Conservation (phyloP, 495 filamentous ascomycete species). For the Amniculicola lignicola region DNA sequence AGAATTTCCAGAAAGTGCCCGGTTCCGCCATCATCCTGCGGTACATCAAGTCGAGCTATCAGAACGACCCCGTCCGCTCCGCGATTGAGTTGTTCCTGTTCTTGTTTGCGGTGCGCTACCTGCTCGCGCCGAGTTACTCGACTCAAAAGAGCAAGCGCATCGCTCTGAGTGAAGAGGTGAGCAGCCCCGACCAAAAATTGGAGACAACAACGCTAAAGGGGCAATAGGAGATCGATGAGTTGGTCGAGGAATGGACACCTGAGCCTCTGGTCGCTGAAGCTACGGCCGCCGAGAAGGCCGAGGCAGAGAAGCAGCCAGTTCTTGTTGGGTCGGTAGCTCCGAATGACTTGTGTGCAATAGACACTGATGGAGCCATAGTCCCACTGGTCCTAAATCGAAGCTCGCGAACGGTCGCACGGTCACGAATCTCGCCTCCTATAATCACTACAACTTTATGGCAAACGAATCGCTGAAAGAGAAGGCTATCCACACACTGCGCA, state of each 20-base stretch:
- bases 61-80: conserved; percentile 90
- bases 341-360: not conserved
- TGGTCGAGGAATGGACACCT: conserved; percentile 95
- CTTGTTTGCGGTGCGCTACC: conserved; percentile 90
- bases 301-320: conserved; percentile 79
- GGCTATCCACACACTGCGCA: conserved; percentile 86
- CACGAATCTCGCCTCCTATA: conserved; percentile 86
- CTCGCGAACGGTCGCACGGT: conserved; percentile 86
- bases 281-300: conserved; percentile 70
- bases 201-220: conserved; percentile 16
- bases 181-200: not conserved
- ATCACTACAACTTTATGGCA: conserved; percentile 93
- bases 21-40: conserved; percentile 91
- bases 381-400: conserved; percentile 83
- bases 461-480: conserved; percentile 92
- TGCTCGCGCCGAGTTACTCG: conserved; percentile 85
- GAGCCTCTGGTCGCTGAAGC: conserved; percentile 79
- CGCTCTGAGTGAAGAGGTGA: conserved; percentile 76
- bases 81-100: conserved; percentile 93
- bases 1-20: conserved; percentile 76
- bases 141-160: conserved; percentile 84
- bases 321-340: conserved; percentile 69
- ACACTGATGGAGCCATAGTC: conserved; percentile 49
- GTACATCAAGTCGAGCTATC: conserved; percentile 94
- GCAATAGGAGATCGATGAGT: conserved; percentile 83